These are phyloP conservation scores for Agaricus subrufescens DNA, from an alignment of 768 basidiomycete species.

Conservation along the genomic window DNA sequence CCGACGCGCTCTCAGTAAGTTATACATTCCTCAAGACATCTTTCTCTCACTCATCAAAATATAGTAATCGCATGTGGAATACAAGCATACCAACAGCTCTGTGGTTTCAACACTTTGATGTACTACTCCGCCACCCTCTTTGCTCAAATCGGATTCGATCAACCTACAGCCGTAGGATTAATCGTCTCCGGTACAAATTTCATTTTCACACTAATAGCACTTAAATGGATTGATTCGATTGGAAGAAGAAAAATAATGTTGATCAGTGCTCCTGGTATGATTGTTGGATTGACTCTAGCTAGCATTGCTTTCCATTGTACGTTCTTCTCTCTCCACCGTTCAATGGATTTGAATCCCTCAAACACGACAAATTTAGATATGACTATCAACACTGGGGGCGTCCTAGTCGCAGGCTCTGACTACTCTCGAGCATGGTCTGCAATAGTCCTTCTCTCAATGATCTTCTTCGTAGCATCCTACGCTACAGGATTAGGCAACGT, in stretches of 20 bases:
- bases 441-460: conserved; percentile 74
- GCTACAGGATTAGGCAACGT: conserved; percentile 77
- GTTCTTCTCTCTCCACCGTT: conserved; percentile 16
- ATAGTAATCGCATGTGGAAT: conserved; percentile 74
- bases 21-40: neutral
- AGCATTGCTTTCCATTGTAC: conserved; percentile 63
- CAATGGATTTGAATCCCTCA: neutral
- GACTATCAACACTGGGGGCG: conserved; percentile 54
- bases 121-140: conserved; percentile 76
- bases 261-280: conserved; percentile 69
- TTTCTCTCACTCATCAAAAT: neutral
- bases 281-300: conserved; percentile 57
- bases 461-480: conserved; percentile 78
- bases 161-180: conserved; percentile 77
- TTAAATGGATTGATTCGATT: conserved; percentile 69
- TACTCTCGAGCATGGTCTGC: conserved; percentile 63
- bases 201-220: conserved; percentile 69
- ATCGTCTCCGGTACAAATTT: conserved; percentile 79
- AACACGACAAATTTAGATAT: conserved; percentile 34
- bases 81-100: conserved; percentile 81
- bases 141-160: conserved; percentile 75
- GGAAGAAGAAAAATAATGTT: conserved; percentile 71
- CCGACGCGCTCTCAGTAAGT: conserved; percentile 64
- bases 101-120: conserved; percentile 81
- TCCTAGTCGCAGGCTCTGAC: conserved; percentile 51